Evolutionary conservation across 768 basidiomycete genomes (phyloP).

Genomic region (Lactarius evosmus): DNA sequence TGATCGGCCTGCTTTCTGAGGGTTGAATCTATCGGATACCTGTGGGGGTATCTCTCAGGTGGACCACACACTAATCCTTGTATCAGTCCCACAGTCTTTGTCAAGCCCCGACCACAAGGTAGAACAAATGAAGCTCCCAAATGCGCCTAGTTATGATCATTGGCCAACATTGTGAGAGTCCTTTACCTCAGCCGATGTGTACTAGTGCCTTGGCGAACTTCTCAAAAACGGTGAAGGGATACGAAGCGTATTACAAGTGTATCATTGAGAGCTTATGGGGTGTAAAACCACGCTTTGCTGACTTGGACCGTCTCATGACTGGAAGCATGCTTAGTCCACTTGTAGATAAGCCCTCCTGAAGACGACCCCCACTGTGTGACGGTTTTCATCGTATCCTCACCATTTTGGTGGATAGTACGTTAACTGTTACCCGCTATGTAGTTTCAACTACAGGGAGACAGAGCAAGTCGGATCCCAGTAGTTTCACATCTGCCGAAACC

Average conservation of each 20-base stretch:
- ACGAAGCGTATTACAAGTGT: neutral
- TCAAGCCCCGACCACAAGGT: neutral
- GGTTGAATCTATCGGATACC: neutral
- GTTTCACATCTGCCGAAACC: no score
- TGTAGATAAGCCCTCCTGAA: no score
- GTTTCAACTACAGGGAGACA: no score
- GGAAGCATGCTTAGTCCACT: no score
- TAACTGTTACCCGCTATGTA: no score
- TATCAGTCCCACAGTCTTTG: neutral
- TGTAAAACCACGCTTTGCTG: neutral
- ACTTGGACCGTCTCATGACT: no score
- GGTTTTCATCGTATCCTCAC: no score
- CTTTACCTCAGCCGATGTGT: neutral
- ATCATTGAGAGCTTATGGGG: neutral
- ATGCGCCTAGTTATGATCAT: neutral
- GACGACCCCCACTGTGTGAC: no score
- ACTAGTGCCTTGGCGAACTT: neutral
- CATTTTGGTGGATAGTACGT: no score
- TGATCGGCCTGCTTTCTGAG: neutral
- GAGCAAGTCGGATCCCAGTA: no score
- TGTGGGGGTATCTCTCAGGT: neutral
- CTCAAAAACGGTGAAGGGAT: neutral
- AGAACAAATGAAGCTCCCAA: neutral
- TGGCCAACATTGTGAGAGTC: neutral
- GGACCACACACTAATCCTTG: neutral